Evolutionary conservation across 2,329 filamentous ascomycete species (phyloP), one percentile per base, ranked within the genome.

Genomic region (Daldinia sp.): DNA sequence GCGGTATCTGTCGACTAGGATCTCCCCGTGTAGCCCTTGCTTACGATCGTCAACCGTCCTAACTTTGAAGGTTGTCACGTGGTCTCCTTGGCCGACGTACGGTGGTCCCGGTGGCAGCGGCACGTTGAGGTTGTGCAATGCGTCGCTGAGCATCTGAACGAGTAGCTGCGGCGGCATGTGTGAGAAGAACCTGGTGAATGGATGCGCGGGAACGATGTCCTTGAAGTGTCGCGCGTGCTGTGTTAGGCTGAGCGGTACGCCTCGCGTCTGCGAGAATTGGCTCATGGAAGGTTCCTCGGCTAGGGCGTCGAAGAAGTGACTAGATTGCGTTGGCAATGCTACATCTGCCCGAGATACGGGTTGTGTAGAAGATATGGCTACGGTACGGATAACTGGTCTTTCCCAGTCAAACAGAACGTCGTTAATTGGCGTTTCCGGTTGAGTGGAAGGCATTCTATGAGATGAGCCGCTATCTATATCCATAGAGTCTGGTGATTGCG

Each of bases 111-210:
- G 79, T 0, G 87, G 85, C 4, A 90, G 85, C 0, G 92, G 91
- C 1, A 99, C 88, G 67, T 93, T 94, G 35, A 98, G 87, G 60
- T 91, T 88, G 75, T 96, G 92, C 25, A 99, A 81, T 1, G 93
- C 91, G 68, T 93, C 91, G 70, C 87, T 84, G 17, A 99, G 82
- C 75, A 94, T 88, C 52, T 93, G 90, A 0, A 96, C 84, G 0
- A 99, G 86, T 59, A 94, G 85, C 11, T 85, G 80, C 4, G 92
- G 82, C 1, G 92, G 86, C 72, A 94, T 88, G 50, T 90, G 86
- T 0, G 94, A 97, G 78, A 95, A 94, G 83, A 99, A 99, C 58
- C 94, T 90, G 5, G 94, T 94, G 65, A 99, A 86, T 0, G 91
- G 88, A 75, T 96, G 91, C 6, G 90, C 83, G 0, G 95, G 96